phyloP scores from a whole-genome alignment of 164 flowering plant species.

The Nelumbo lutea region DNA sequence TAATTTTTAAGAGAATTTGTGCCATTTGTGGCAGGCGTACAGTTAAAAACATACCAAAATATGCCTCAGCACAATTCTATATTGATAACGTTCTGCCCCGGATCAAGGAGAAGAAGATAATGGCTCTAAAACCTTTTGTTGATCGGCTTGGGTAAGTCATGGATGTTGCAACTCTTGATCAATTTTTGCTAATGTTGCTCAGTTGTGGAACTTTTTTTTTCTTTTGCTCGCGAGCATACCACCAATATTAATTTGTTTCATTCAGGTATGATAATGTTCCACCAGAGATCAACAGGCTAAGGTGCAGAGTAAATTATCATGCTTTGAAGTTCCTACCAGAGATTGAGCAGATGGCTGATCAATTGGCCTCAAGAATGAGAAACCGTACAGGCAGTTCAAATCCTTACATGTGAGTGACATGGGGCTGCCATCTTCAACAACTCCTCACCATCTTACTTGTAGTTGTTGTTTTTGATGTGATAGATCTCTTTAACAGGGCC shows the following conservation, averaged over 20 bases:
- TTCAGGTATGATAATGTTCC: slow-evolving; percentile 96
- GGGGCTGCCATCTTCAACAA: background rate
- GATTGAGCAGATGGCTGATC: slow-evolving; percentile 91
- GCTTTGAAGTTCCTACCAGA: slow-evolving; percentile 91
- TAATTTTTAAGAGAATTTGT: background rate
- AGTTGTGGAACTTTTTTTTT: slow-evolving; percentile 5
- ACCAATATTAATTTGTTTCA: slow-evolving; percentile 5
- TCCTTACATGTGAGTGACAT: slow-evolving; percentile 72
- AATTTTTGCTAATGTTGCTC: background rate
- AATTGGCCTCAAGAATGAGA: slow-evolving; percentile 80
- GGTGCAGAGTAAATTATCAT: slow-evolving; percentile 97
- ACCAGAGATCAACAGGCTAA: slow-evolving; percentile 80
- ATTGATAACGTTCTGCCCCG: slow-evolving; percentile 97
- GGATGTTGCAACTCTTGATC: background rate
- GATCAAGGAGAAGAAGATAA: slow-evolving; percentile 96
- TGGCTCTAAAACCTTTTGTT: slow-evolving; percentile 98
- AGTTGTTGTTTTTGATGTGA: slow-evolving; percentile 1
- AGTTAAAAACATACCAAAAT: slow-evolving; percentile 95
- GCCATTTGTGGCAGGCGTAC: slow-evolving; percentile 63
- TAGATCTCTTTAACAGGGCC: slow-evolving; percentile 52
- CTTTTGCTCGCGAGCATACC: too few species aligned
- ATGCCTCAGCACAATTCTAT: slow-evolving; percentile 95
- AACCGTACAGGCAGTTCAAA: slow-evolving; percentile 78
- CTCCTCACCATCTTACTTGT: background rate
- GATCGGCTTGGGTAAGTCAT: slow-evolving; percentile 88